Evolutionary conservation across 257 asterid species (phyloP).

Genomic region (Eucommia ulmoides): DNA sequence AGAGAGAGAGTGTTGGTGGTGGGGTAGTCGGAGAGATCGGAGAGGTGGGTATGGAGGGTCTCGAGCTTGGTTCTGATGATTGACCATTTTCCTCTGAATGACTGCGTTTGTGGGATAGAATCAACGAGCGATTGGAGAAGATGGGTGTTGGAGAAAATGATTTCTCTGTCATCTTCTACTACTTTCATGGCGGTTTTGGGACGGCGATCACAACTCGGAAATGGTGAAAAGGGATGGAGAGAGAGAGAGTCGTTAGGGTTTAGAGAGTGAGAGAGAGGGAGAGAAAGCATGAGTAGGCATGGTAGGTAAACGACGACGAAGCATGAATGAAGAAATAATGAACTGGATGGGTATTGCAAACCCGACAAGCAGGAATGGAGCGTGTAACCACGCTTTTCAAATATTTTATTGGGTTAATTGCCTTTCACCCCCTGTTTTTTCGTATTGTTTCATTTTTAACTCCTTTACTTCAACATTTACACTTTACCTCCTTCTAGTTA

Average conservation of each 20-base stretch:
- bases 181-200: constrained; percentile 39
- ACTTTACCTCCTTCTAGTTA: too few relatives aligned
- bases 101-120: constrained; percentile 41
- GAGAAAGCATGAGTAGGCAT: constrained; percentile 5
- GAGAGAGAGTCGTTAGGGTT: not conserved
- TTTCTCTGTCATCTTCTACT: constrained; percentile 15
- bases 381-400: too few relatives aligned
- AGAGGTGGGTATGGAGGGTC: constrained; percentile 37
- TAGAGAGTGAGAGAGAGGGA: not conserved
- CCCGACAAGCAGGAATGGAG: too few relatives aligned
- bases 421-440: too few relatives aligned
- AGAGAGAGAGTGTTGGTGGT: constrained; percentile 25
- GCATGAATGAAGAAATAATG: too few relatives aligned
- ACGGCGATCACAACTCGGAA: not conserved
- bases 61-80: constrained; percentile 38
- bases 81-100: constrained; percentile 75
- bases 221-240: constrained; percentile 5
- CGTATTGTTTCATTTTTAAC: too few relatives aligned
- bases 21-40: constrained; percentile 20
- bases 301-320: constrained; percentile 7
- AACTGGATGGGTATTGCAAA: too few relatives aligned
- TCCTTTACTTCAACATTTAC: too few relatives aligned
- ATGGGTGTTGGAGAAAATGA: constrained; percentile 8
- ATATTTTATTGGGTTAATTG: too few relatives aligned
- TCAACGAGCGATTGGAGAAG: constrained; percentile 33